Conservation (phyloP, 257 asterid genomes). For the Rubia yunnanensis region DNA sequence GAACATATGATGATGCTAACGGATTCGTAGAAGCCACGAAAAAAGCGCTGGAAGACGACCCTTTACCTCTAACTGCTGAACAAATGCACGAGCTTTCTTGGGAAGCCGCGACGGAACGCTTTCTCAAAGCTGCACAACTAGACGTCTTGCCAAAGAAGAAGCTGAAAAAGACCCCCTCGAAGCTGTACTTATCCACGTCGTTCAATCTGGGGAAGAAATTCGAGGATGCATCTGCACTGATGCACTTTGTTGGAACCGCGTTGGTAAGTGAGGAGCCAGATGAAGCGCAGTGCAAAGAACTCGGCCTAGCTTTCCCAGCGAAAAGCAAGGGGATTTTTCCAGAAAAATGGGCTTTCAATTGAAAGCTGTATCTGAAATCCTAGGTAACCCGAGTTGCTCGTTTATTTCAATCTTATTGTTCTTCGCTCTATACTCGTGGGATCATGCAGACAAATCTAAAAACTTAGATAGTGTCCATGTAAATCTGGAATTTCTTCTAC, state of each 20-base stretch:
- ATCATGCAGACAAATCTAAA: background rate
- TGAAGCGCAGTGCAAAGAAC: constrained; percentile 67
- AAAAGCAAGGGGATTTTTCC: constrained; percentile 28
- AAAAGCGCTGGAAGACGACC: constrained; percentile 65
- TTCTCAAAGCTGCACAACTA: constrained; percentile 61
- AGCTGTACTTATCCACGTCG: constrained; percentile 49
- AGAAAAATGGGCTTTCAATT: constrained; percentile 33
- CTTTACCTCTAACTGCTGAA: constrained; percentile 55
- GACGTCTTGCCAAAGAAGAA: constrained; percentile 32
- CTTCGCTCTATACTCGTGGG: background rate
- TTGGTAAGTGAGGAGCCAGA: constrained; percentile 57
- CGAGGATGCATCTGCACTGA: constrained; percentile 77
- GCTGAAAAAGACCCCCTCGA: constrained; percentile 39
- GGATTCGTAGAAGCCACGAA: constrained; percentile 70
- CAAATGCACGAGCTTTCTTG: constrained; percentile 87
- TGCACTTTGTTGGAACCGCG: constrained; percentile 67
- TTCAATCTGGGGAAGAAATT: constrained; percentile 49
- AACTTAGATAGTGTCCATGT: background rate
- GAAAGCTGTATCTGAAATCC: background rate
- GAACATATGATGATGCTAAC: constrained; percentile 51
- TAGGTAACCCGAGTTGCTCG: background rate
- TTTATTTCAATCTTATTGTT: background rate
- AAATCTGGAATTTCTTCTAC: background rate
- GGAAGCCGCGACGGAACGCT: constrained; percentile 94
- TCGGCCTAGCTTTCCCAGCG: constrained; percentile 47